These are phyloP conservation scores for Hypomyces perniciosus DNA, from an alignment of 2,329 filamentous ascomycete species.

Conservation along the genomic window DNA sequence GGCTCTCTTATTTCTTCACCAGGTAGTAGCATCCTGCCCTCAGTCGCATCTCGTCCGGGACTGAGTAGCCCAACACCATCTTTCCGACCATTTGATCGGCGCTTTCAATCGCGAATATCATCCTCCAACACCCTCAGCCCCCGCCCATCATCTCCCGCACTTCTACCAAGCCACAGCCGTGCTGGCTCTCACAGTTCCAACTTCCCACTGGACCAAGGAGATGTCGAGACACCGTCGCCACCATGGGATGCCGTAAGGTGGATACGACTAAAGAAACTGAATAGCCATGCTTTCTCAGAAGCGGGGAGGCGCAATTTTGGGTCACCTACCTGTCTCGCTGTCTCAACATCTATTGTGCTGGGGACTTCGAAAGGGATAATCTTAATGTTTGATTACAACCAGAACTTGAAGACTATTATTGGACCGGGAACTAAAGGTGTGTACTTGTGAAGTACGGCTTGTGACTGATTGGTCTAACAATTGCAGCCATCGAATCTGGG, in stretches of 20 bases:
- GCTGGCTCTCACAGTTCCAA: constrained; percentile 74
- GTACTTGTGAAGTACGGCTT: neutral
- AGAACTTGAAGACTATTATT: constrained; percentile 89
- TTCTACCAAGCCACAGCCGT: constrained; percentile 70
- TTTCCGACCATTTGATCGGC: constrained; percentile 86
- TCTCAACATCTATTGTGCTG: constrained; percentile 81
- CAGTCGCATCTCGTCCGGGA: constrained; percentile 60
- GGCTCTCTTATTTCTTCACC: constrained; percentile 59
- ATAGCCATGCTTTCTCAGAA: constrained; percentile 86
- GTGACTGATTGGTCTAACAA: constrained; percentile 23
- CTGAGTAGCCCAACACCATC: constrained; percentile 69
- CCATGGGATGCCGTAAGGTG: constrained; percentile 97
- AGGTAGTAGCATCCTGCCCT: constrained; percentile 68
- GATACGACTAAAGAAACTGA: constrained; percentile 88
- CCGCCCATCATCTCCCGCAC: constrained; percentile 70
- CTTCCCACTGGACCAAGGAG: constrained; percentile 54
- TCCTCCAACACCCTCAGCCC: constrained; percentile 52
- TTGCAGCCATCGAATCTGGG: constrained; percentile 78
- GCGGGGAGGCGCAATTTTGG: constrained; percentile 89
- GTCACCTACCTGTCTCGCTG: constrained; percentile 78
- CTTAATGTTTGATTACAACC: constrained; percentile 94
- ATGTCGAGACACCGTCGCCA: constrained; percentile 64
- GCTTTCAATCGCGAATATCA: constrained; percentile 81
- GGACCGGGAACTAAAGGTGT: constrained; percentile 85
- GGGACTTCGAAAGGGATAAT: constrained; percentile 94